phyloP scores from a whole-genome alignment of 2,329 filamentous ascomycete species.

The Penicillium sp. region DNA sequence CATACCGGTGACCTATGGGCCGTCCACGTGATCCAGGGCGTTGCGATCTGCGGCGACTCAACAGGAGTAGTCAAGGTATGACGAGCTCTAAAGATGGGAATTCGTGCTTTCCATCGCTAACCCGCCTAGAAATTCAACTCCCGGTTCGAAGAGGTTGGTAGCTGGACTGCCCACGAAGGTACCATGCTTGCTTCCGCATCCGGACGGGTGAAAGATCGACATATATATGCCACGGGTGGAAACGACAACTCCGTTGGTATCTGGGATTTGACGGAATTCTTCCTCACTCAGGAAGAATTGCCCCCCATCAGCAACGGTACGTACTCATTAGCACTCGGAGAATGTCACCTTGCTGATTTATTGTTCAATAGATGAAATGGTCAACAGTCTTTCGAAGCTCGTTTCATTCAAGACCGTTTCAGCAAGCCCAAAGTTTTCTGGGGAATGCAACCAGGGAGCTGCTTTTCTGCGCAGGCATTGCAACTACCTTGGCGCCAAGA shows the following conservation, averaged over 20 bases:
- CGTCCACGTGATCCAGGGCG: conserved; percentile 78
- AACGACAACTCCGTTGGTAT: conserved; percentile 88
- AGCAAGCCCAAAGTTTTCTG: conserved; percentile 76
- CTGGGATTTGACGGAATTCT: conserved; percentile 71
- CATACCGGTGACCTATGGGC: conserved; percentile 81
- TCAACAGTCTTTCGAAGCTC: conserved; percentile 77
- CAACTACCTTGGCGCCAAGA: conserved; percentile 84
- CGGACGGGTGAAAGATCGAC: conserved; percentile 64
- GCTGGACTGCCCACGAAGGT: conserved; percentile 80
- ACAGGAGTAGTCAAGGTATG: conserved; percentile 79
- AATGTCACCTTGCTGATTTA: conserved; percentile 11
- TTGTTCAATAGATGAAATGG: conserved; percentile 52
- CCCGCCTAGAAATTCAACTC: conserved; percentile 65
- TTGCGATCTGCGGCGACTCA: conserved; percentile 84
- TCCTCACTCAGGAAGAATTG: conserved; percentile 44
- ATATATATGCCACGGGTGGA: conserved; percentile 90
- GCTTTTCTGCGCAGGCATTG: conserved; percentile 87
- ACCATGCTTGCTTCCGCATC: conserved; percentile 82
- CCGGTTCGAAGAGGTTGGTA: conserved; percentile 74
- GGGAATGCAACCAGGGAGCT: conserved; percentile 88
- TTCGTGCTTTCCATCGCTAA: conserved; percentile 5
- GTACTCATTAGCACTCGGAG: neutral
- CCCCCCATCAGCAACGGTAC: conserved; percentile 58
- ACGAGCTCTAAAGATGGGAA: conserved; percentile 8
- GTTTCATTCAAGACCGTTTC: conserved; percentile 91